Evolutionary conservation across 441 rosid species (phyloP).

Genomic region (Pelargonium cotyledonis): DNA sequence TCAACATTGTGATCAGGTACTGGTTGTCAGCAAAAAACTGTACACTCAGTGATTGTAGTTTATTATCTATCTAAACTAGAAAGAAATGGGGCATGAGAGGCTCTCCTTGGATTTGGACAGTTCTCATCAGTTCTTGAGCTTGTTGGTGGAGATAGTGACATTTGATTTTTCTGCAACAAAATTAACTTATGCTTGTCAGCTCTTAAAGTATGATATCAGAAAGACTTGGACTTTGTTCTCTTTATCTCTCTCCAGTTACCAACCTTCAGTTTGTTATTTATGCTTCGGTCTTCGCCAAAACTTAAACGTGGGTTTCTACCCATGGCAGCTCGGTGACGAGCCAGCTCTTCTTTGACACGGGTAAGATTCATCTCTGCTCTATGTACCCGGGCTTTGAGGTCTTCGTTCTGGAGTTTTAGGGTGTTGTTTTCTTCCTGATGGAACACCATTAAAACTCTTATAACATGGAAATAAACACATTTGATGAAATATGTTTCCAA

Average conservation of each 20-base stretch:
- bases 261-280: slow-evolving; percentile 58
- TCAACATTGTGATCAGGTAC: not conserved
- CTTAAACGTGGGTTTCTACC: slow-evolving; percentile 46
- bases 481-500: not conserved
- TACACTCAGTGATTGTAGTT: not conserved
- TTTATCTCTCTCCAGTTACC: slow-evolving; percentile 21
- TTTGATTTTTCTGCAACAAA: slow-evolving; percentile 44
- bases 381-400: slow-evolving; percentile 57
- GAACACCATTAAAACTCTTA: slow-evolving; percentile 14
- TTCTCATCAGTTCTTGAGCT: slow-evolving; percentile 42
- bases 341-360: slow-evolving; percentile 83
- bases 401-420: slow-evolving; percentile 73
- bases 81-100: slow-evolving; percentile 49
- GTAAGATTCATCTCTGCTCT: slow-evolving; percentile 51
- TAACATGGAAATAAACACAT: not conserved
- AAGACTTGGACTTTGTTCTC: slow-evolving; percentile 6
- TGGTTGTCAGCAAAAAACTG: not conserved
- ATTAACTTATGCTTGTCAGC: slow-evolving; percentile 9
- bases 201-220: not conserved
- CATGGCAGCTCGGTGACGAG: slow-evolving; percentile 54
- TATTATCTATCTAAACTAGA: slow-evolving; percentile 46
- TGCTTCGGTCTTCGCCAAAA: slow-evolving; percentile 31
- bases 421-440: slow-evolving; percentile 89
- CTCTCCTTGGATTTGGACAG: slow-evolving; percentile 53
- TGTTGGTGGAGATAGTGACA: slow-evolving; percentile 44